These are phyloP conservation scores for Terfezia boudieri DNA, from an alignment of 495 filamentous ascomycete species.

Conservation along the genomic window DNA sequence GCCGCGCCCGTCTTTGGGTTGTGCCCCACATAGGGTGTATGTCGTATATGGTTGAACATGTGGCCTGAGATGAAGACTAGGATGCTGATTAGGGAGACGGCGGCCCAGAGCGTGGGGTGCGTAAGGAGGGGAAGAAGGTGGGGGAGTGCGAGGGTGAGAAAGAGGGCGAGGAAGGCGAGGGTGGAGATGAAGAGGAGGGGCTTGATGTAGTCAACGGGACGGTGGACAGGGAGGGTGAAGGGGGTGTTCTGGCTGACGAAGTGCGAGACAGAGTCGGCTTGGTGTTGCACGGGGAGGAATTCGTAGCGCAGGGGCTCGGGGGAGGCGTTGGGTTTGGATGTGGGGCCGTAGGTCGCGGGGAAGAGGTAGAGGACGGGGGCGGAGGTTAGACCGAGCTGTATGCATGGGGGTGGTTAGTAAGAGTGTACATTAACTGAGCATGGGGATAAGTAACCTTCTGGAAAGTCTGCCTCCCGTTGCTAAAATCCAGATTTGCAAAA, in stretches of 20 bases:
- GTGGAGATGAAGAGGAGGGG: constrained; percentile 44
- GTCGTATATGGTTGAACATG: constrained; percentile 98
- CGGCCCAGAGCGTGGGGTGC: constrained; percentile 86
- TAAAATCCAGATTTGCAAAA: constrained; percentile 76
- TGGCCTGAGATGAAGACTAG: constrained; percentile 90
- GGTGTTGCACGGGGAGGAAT: neutral
- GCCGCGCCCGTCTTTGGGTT: constrained; percentile 61
- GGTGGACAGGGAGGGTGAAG: constrained; percentile 40
- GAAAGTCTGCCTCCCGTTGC: constrained; percentile 64
- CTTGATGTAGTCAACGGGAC: constrained; percentile 70
- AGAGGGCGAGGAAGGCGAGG: constrained; percentile 41
- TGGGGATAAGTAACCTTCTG: constrained; percentile 40
- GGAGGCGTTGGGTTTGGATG: constrained; percentile 29
- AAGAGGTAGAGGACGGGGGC: constrained; percentile 78
- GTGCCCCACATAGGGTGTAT: constrained; percentile 80
- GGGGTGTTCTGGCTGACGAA: constrained; percentile 57
- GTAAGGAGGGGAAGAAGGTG: constrained; percentile 69
- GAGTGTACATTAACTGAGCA: constrained; percentile 3
- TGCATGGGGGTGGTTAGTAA: neutral
- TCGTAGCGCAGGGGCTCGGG: too few species aligned
- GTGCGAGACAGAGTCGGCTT: constrained; percentile 16
- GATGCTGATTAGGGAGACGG: constrained; percentile 66
- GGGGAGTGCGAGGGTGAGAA: constrained; percentile 53
- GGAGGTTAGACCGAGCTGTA: constrained; percentile 76
- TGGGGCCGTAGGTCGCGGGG: constrained; percentile 66